Evolutionary conservation across 345 rosid species (phyloP), one percentile per base, ranked within the genome.

Genomic region (Eucalyptus urophylla): DNA sequence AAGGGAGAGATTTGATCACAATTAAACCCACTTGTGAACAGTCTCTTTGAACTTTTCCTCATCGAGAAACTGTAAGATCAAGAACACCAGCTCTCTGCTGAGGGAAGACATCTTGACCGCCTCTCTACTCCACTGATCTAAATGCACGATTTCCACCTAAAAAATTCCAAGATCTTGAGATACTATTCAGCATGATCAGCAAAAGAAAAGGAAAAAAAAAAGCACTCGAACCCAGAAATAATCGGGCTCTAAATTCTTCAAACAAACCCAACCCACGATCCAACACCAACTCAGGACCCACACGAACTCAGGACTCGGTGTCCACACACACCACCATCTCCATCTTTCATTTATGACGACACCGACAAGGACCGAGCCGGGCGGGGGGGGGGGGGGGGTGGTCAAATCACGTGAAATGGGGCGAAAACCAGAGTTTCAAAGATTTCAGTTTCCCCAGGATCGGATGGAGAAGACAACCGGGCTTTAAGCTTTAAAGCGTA

Each of bases 11-110:
- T 69, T 15, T 86, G 19, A 72, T 86, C 89, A 76, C 67, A 65
- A 49, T 89, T 62, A 69, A 45, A 45, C 97, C 92, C 91, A 97
- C 99, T 93, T 97, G 94, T 97, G 98, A 93, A 97, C 99, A 91
- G 99, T 98, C 94, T 98, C 99, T 90, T 95, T 98, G 91, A 97
- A 98, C 94, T 98, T 98, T 90, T 98, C 99, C 94, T 98, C 99
- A 90, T 98, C 99, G 25, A 98, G 95, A 94, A 98, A 98, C 96
- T 98, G 99, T 92, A 98, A 92, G 92, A 98, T 98, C 96, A 98
- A 92, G 95, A 98, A 97, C 90, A 98, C 99, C 27, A 97, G 97
- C 97, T 98, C 99, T 94, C 99, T 94, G 92, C 99, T 98, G 88
- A 98, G 98, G 92, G 99, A 97, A 72, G 99, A 97, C 99, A 76